Evolutionary conservation across 164 flowering plant genomes (phyloP).

Genomic region (Kalanchoe fedtschenkoi): DNA sequence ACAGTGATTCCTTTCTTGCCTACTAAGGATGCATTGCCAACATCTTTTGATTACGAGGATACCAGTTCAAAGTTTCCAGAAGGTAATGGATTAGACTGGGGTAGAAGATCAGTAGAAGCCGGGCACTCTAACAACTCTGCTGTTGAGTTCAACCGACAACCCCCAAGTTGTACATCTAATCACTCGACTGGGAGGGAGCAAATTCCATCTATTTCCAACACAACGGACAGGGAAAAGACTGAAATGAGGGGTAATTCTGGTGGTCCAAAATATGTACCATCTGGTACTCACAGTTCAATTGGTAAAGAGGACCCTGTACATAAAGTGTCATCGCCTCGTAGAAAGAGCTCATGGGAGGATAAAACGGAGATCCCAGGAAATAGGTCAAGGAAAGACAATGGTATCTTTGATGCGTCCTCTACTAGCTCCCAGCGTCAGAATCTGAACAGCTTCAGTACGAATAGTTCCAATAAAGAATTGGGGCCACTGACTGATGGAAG

Average conservation of each 20-base stretch:
- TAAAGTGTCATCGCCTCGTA: slow-evolving; percentile 83
- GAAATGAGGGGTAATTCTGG: slow-evolving; percentile 33
- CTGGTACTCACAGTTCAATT: slow-evolving; percentile 26
- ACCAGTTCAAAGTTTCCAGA: slow-evolving; percentile 40
- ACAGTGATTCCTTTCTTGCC: slow-evolving; percentile 23
- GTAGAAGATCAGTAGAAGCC: slow-evolving; percentile 44
- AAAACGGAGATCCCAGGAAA: slow-evolving; percentile 54
- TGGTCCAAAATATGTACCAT: slow-evolving; percentile 29
- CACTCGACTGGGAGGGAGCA: slow-evolving; percentile 41
- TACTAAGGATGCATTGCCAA: slow-evolving; percentile 40
- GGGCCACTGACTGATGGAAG: slow-evolving; percentile 49
- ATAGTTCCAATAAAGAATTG: slow-evolving; percentile 34
- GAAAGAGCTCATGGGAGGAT: slow-evolving; percentile 64
- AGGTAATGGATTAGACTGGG: slow-evolving; percentile 33
- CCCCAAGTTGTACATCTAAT: slow-evolving; percentile 27
- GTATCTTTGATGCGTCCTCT: slow-evolving; percentile 29
- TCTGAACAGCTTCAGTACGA: slow-evolving; percentile 25
- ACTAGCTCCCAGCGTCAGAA: slow-evolving; percentile 37
- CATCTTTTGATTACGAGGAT: slow-evolving; percentile 39
- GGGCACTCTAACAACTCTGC: slow-evolving; percentile 32
- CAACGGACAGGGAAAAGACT: slow-evolving; percentile 40
- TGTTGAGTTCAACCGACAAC: slow-evolving; percentile 36
- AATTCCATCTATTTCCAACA: slow-evolving; percentile 25
- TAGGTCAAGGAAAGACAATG: slow-evolving; percentile 40
- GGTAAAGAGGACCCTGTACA: slow-evolving; percentile 59